Percentiles rank a stretch among this genome's conserved stretches.
These are phyloP conservation scores for Aspergillus sp. DNA, from an alignment of 2,329 filamentous ascomycete genomes.

Conservation along the genomic window DNA sequence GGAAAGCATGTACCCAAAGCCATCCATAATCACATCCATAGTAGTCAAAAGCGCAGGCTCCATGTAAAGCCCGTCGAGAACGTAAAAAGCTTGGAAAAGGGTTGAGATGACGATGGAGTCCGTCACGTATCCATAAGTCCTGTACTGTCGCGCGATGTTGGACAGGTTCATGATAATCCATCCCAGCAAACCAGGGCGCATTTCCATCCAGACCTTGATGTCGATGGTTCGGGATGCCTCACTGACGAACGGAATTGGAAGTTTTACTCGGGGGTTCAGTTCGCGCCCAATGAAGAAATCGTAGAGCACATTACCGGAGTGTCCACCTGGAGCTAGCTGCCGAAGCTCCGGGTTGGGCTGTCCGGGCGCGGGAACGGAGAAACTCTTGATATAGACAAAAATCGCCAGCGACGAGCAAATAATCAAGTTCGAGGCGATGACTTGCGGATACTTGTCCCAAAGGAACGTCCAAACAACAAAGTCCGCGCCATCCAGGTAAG, in stretches of 20 bases:
- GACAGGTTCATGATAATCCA: slow-evolving; percentile 85
- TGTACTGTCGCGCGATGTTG: slow-evolving; percentile 85
- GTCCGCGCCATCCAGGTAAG: slow-evolving; percentile 71
- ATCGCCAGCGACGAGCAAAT: slow-evolving; percentile 71
- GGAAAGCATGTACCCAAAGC: slow-evolving; percentile 91
- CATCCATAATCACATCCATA: slow-evolving; percentile 90
- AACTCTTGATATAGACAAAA: slow-evolving; percentile 80
- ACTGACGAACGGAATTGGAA: slow-evolving; percentile 71
- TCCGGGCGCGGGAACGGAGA: slow-evolving; percentile 64
- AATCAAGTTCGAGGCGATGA: slow-evolving; percentile 79
- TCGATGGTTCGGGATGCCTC: slow-evolving; percentile 65
- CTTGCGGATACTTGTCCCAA: slow-evolving; percentile 82
- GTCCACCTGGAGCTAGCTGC: slow-evolving; percentile 78
- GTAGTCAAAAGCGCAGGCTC: slow-evolving; percentile 87
- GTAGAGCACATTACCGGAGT: slow-evolving; percentile 81
- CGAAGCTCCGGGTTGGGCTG: slow-evolving; percentile 70
- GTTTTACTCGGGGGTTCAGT: slow-evolving; percentile 77
- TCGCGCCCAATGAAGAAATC: slow-evolving; percentile 97
- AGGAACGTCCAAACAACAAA: slow-evolving; percentile 93
- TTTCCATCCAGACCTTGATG: slow-evolving; percentile 85
- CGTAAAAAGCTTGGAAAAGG: slow-evolving; percentile 75
- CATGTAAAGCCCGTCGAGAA: slow-evolving; percentile 81
- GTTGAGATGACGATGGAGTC: slow-evolving; percentile 83
- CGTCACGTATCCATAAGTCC: slow-evolving; percentile 76
- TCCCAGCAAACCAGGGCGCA: slow-evolving; percentile 86